These are phyloP conservation scores for Emericellopsis cladophorae DNA, from an alignment of 2,329 filamentous ascomycete species.

Conservation along the genomic window DNA sequence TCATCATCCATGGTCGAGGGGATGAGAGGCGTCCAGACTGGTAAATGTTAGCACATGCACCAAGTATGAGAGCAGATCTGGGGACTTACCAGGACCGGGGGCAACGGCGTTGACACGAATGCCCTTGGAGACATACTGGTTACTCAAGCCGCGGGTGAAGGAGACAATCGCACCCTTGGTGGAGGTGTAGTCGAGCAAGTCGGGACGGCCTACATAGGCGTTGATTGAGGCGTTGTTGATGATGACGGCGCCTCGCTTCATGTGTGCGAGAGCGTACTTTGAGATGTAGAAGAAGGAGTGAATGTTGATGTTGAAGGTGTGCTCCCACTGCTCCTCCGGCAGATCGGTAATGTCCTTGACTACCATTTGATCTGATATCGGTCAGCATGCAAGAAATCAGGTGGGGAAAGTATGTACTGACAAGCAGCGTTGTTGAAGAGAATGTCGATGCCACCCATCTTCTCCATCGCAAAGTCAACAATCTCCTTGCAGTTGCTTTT, in stretches of 20 bases:
- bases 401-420: not conserved
- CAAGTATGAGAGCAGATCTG: not conserved
- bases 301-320: conserved; percentile 75
- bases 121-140: conserved; percentile 58
- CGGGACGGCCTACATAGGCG: conserved; percentile 67
- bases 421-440: conserved; percentile 64
- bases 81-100: conserved; percentile 44
- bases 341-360: conserved; percentile 58
- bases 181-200: conserved; percentile 71
- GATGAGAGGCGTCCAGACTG: conserved; percentile 64
- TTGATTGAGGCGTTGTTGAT: conserved; percentile 84
- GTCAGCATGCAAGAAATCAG: not conserved
- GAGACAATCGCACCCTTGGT: conserved; percentile 69
- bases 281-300: conserved; percentile 71
- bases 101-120: conserved; percentile 69
- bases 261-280: conserved; percentile 64
- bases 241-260: conserved; percentile 62
- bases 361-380: conserved; percentile 40
- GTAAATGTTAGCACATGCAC: not conserved
- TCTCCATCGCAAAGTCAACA: conserved; percentile 51
- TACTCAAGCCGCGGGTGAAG: conserved; percentile 66
- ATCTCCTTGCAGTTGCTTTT: conserved; percentile 57
- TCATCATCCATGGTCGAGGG: conserved; percentile 59
- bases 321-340: conserved; percentile 64
- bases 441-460: conserved; percentile 60